phyloP scores from a whole-genome alignment of 495 filamentous ascomycete species.

The Podospora conica region DNA sequence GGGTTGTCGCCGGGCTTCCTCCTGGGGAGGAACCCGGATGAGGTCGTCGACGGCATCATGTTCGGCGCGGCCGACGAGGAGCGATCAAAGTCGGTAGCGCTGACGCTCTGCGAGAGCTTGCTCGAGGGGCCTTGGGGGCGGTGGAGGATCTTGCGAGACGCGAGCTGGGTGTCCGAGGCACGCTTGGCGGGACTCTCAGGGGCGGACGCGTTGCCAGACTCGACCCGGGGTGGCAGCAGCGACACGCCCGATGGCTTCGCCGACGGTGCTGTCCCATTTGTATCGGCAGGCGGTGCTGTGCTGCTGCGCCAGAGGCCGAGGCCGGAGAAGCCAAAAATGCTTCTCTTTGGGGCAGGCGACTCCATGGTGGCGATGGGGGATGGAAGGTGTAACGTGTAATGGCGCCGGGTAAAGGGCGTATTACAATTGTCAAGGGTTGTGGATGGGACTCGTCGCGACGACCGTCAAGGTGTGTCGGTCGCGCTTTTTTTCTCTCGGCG shows the following conservation, averaged over 20 bases:
- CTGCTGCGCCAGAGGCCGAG: conserved; percentile 24
- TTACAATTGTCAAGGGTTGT: not conserved
- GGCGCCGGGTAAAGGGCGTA: not conserved
- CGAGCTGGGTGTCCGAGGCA: conserved; percentile 30
- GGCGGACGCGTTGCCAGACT: conserved; percentile 21
- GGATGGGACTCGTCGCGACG: not conserved
- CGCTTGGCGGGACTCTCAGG: conserved; percentile 34
- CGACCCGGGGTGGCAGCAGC: conserved; percentile 13
- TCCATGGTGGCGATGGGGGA: conserved; percentile 23
- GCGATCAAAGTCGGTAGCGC: conserved; percentile 24
- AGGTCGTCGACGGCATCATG: conserved; percentile 5
- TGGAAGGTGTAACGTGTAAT: not conserved
- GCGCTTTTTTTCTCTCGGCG: conserved; percentile 1
- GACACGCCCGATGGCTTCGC: conserved; percentile 6
- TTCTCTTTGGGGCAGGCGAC: conserved; percentile 25
- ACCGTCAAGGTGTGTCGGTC: not conserved
- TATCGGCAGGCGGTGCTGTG: conserved; percentile 15
- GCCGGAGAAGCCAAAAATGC: conserved; percentile 25
- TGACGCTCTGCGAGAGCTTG: conserved; percentile 29
- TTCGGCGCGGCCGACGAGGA: conserved; percentile 11
- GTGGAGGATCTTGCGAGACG: conserved; percentile 27
- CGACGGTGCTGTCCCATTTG: conserved; percentile 5
- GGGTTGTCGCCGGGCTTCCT: conserved; percentile 34
- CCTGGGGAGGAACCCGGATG: conserved; percentile 7
- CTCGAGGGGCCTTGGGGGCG: conserved; percentile 31